Evolutionary conservation across 768 basidiomycete species (phyloP).

Genomic region (Leccinum variicolor): DNA sequence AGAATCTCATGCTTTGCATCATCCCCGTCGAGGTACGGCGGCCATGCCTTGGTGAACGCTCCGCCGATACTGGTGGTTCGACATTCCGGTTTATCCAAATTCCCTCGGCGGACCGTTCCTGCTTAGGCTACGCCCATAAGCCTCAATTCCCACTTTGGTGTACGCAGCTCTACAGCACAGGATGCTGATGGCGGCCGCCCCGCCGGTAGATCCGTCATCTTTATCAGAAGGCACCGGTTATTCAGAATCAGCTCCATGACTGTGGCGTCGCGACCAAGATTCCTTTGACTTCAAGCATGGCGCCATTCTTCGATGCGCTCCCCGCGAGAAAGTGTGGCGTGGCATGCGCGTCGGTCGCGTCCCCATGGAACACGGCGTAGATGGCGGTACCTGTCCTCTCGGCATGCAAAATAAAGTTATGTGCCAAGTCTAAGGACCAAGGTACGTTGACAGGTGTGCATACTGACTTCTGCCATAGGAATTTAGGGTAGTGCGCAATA

Average conservation of each 20-base stretch:
- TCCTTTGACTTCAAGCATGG: conserved; percentile 24
- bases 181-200: background rate
- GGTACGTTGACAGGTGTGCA: background rate
- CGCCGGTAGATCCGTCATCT: conserved; percentile 5
- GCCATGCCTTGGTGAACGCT: conserved; percentile 42
- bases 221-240: conserved; percentile 13
- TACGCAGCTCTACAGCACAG: conserved; percentile 19
- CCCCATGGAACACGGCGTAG: background rate
- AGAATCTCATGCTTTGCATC: conserved; percentile 16
- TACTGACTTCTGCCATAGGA: conserved; percentile 5
- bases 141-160: conserved; percentile 31
- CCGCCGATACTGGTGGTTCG: conserved; percentile 38
- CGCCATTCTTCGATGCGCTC: conserved; percentile 24
- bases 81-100: background rate
- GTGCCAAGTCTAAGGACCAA: background rate
- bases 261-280: conserved; percentile 32
- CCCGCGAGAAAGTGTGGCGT: conserved; percentile 1
- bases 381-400: background rate
- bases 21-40: conserved; percentile 23
- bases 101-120: conserved; percentile 10
- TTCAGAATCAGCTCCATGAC: conserved; percentile 51
- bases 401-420: conserved; percentile 10
- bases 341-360: background rate
- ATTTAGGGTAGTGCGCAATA: background rate
- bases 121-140: conserved; percentile 32